Base-by-base conservation (phyloP, 2,329 filamentous ascomycete genomes). In the Fusarium falciforme region DNA sequence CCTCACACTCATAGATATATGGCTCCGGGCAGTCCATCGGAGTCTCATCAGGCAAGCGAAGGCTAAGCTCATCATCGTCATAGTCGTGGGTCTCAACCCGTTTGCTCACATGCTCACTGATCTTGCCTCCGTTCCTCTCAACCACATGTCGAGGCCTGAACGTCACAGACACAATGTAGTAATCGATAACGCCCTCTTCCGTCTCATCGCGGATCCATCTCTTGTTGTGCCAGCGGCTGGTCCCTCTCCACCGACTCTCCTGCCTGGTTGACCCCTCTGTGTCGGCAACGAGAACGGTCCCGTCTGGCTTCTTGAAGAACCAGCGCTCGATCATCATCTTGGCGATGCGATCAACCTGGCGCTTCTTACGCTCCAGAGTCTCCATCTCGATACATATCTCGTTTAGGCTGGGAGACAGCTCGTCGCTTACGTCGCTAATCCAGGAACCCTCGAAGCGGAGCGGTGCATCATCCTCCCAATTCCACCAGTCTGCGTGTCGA, bases 361-460 rank as follows among this genome's bases (percentile, higher is more conserved):
- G 74, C 63, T 82, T 84, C 68, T 87, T 87, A 14, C 85, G 79
- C 60, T 84, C 81, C 8, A 88, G 65, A 3, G 84, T 86, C 77
- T 89, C 88, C 17, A 88, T 77, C 44, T 88, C 85, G 6, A 88
- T 79, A 29, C 78, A 75, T 3, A 89, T 73, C 54, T 84, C 81
- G 2, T 77, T 73, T 17, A 87, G 79, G 5, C 80, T 82, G 0
- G 68, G 5, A 1, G 83, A 79, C 31, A 87, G 68, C 1, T 3
- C 54, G 0, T 31, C 7, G 25, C 71, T 65, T 1, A 80, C 58
- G 1, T 16, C 40, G 6, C 73, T 31, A n/a, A 86, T 80, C 85
- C 85, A 87, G 0, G 38, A 11, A 1, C 78, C 79, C 1, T 79
- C 73, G 31, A 87, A 82, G 6, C 72, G 67, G 7, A 88, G 76